Base-by-base conservation (phyloP, 2,329 filamentous ascomycete species). In the Rhynchosporium secalis region DNA sequence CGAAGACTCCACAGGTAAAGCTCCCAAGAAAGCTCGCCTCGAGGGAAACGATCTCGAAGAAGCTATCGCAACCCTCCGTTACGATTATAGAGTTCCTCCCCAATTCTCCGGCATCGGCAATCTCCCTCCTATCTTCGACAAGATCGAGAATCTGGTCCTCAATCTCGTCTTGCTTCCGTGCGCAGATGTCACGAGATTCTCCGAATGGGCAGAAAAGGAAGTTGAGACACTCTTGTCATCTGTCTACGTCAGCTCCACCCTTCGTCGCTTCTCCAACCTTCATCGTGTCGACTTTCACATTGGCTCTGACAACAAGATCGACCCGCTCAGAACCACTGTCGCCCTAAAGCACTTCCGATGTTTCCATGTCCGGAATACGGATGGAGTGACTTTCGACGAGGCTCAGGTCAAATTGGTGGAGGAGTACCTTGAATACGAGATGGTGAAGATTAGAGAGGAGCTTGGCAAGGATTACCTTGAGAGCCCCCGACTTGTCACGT, bases 261-360 rank as follows among this genome's bases (percentile, higher is more conserved):
- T 41, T 26, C 36, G 51, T 38, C 33, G 36, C n/a, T 54, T 54
- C 51, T 33, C 51, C 8, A 40, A 28, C 33, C 51, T 54, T 33
- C 51, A 36, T 20, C 10, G 8, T 26, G 33, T 54, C 33, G 36
- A 54, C 29, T 54, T 41, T 33, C 38, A 52, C 49, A n/a, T 52
- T 20, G 31, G 31, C 31, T n/a, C n/a, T 7, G 49, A 52, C 33
- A n/a, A 38, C 31, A 52, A 52, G 49, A 52, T 52, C n/a, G 20
- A 52, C 20, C 49, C 49, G 3, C n/a, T 40, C 33, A 12, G 49
- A 31, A 7, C 26, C 15, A 40, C 20, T 15, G 9, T 20, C 43
- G 7, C 33, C 15, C 13, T 52, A n/a, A 52, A 52, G 49, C 49
- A 52, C 33, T 52, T 15, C 15, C n/a, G 33, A 8, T n/a, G 3